Evolutionary conservation across 257 asterid genomes (phyloP), one percentile per base, ranked within the genome.

Genomic region (Fraxinus anomala): DNA sequence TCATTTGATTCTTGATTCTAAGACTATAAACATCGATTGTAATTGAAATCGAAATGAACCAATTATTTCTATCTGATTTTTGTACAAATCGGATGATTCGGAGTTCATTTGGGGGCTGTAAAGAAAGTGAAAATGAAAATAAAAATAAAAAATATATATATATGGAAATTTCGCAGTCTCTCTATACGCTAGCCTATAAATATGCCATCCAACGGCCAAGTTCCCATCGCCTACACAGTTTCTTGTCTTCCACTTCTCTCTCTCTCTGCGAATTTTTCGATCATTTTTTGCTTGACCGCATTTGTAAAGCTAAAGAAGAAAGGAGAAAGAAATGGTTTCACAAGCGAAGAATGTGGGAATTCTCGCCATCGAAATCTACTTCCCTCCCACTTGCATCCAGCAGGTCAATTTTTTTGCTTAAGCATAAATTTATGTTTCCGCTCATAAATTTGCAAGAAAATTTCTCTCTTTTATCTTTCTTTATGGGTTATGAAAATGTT

Each of bases 321-420:
- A 68, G 72, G 72, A 78, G 80, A 75, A 19, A 37, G 23, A 82
- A 83, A 88, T 88, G 92, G 89, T 85, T 72, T 80, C 80, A 47
- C 85, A 86, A 26, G 72, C 86, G 73, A 88, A 91, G 81, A 93
- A 95, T 85, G 98, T 95, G n/a, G 99, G 99, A 78, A 91, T 95
- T 78, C 92, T 95, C 83, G 97, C 98, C 51, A 86, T 93, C 92
- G 98, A 96, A 80, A 84, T 96, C 81, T 96, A 96, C 93, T 89
- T 93, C 80, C 99, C 99, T 74, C 98, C 97, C 14, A 87, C 95
- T 83, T 96, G 97, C 88, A 90, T 96, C 91, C 92, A 89, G 83
- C 99, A 94, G 98, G 98, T 94, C 80, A 80, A 47, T 3, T 6
- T 14, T 9, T 1, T 17, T 26, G 51, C 33, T 44, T 66, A 30